These are phyloP conservation scores for Rutstroemia sp. DNA, from an alignment of 2,329 filamentous ascomycete species.

Conservation along the genomic window DNA sequence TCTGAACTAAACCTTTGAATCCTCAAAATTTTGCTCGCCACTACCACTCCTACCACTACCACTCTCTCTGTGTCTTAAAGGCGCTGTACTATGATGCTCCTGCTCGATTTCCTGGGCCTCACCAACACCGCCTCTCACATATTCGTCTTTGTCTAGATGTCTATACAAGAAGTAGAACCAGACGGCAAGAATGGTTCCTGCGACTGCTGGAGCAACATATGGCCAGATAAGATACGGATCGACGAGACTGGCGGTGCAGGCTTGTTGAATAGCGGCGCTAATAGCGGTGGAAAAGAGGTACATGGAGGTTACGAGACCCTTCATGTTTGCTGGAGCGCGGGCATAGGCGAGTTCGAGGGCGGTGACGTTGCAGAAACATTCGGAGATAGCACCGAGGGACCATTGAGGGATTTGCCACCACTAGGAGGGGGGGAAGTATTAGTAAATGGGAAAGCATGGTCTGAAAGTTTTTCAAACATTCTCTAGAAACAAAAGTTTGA, in stretches of 20 bases:
- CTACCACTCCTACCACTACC: background rate
- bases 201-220: slow-evolving; percentile 55
- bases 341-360: slow-evolving; percentile 70
- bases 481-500: background rate
- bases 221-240: slow-evolving; percentile 66
- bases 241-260: slow-evolving; percentile 24
- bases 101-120: background rate
- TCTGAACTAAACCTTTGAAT: background rate
- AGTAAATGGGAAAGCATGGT: no score
- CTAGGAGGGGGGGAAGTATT: background rate
- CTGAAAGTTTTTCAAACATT: no score
- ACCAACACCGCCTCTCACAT: slow-evolving; percentile 3
- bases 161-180: slow-evolving; percentile 63
- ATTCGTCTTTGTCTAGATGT: slow-evolving; percentile 54
- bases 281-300: slow-evolving; percentile 66
- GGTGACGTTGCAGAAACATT: slow-evolving; percentile 50
- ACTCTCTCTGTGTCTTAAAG: background rate
- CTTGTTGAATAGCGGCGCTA: slow-evolving; percentile 14
- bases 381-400: slow-evolving; percentile 43
- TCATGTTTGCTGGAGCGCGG: slow-evolving; percentile 73
- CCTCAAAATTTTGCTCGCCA: background rate
- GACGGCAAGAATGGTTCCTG: slow-evolving; percentile 52
- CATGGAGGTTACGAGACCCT: slow-evolving; percentile 61
- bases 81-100: background rate
- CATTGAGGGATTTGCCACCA: slow-evolving; percentile 34